phyloP scores from a whole-genome alignment of 2,329 filamentous ascomycete species.

The Karstenula rhodostoma region DNA sequence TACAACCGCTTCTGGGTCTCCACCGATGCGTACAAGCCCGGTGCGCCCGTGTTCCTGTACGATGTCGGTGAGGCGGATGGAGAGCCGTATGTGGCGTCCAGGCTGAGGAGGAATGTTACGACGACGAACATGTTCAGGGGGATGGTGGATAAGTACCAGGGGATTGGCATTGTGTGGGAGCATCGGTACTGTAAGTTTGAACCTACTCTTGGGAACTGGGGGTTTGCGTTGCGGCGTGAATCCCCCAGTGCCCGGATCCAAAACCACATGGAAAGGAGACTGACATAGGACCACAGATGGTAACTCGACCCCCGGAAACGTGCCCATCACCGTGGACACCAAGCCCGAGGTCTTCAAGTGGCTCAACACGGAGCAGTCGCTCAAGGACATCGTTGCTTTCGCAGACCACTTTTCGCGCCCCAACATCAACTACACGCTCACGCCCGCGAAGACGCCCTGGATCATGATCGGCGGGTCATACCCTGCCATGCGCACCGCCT shows the following conservation, averaged over 20 bases:
- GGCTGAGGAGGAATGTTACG: constrained; percentile 32
- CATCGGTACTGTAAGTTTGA: constrained; percentile 47
- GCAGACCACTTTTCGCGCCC: constrained; percentile 50
- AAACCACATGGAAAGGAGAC: neutral
- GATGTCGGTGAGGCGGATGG: constrained; percentile 49
- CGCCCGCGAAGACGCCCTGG: constrained; percentile 48
- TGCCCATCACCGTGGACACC: constrained; percentile 40
- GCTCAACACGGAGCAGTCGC: constrained; percentile 51
- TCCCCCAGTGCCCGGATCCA: neutral
- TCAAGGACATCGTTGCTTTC: constrained; percentile 53
- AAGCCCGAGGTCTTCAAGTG: constrained; percentile 45
- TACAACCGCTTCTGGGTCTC: constrained; percentile 50
- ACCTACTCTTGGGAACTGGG: too few relatives aligned
- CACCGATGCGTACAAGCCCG: constrained; percentile 42
- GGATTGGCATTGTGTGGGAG: constrained; percentile 52
- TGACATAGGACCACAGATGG: constrained; percentile 41
- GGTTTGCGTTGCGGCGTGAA: too few relatives aligned
- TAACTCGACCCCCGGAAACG: constrained; percentile 45
- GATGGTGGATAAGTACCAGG: constrained; percentile 45
- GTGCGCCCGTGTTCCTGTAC: constrained; percentile 50
- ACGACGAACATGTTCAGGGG: constrained; percentile 46
- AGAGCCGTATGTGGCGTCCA: constrained; percentile 29
- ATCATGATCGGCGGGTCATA: constrained; percentile 50
- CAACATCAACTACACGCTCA: constrained; percentile 45
- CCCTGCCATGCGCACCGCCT: constrained; percentile 50